Base-by-base conservation (phyloP, 1,139 yeast genomes). In the Suhomyces bokatorum region DNA sequence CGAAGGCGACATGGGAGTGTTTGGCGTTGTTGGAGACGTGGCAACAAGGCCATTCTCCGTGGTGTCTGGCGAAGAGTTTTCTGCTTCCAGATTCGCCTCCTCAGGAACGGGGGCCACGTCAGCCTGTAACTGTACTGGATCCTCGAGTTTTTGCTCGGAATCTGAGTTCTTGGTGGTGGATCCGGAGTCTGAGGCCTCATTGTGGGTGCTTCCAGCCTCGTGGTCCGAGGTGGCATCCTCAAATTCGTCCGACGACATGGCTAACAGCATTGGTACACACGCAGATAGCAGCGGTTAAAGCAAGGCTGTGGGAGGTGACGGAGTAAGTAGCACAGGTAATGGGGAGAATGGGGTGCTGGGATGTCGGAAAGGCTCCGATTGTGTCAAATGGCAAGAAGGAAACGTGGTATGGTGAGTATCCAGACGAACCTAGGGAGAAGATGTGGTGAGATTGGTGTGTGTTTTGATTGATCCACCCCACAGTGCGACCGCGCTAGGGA, bases 201-300 rank as follows among this genome's bases (percentile, higher is more conserved):
- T 12, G 10, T 26, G 29, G n/a, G n/a, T 26, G 29, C 3, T 7
- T 11, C n/a, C 29, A 10, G n/a, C 29, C 12, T 26, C n/a, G 17
- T 40, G 39, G 16, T 41, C 40, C 6, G 43, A 22, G 5, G 49
- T 34, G 28, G 63, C 64, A 40, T 60, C 65, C 44, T 56, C 59
- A 44, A 57, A 56, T 35, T 59, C 62, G 43, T 59, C 62, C 29
- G 45, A 47, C 20, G 61, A 55, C 40, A 37, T 37, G 38, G 32
- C 26, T 22, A 14, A 13, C 24, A 34, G 13, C 29, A 27, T 10
- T 24, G 36, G 5, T 34, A n/a, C 20, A 15, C 27, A 24, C 22
- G 35, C 13, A 26, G 27, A 20, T 6, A n/a, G 6, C n/a, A 17
- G 11, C 7, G 35, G 27, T 32, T 5, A 8, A 4, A 20, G 24